phyloP scores from a whole-genome alignment of 164 flowering plant species.

The Stephania yunnanensis region DNA sequence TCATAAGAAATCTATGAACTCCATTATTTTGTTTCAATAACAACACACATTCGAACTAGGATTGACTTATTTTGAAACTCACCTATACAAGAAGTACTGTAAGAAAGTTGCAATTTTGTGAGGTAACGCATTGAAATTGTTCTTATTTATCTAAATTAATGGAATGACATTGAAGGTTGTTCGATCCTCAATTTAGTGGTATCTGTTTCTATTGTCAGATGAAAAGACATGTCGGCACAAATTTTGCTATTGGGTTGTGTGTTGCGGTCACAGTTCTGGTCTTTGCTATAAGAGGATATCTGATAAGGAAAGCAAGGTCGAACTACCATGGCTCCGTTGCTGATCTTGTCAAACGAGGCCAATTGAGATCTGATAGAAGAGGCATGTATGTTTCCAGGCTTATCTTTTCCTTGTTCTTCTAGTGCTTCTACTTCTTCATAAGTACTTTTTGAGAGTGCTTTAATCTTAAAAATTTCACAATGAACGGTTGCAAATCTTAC shows the following conservation, averaged over 20 bases:
- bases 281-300: conserved; percentile 40
- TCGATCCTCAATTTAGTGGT: not conserved
- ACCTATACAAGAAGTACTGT: no score
- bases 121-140: no score
- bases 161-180: not conserved
- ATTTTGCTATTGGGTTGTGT: conserved; percentile 41
- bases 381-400: conserved; percentile 82
- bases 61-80: no score
- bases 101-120: no score
- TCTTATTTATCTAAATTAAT: not conserved
- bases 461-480: not conserved
- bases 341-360: conserved; percentile 95
- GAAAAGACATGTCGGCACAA: conserved; percentile 26
- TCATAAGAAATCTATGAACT: no score
- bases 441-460: no score
- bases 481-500: no score
- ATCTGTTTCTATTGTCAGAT: conserved; percentile 32
- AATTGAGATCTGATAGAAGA: conserved; percentile 94
- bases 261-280: conserved; percentile 40
- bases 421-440: no score
- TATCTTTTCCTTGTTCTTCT: not conserved
- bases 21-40: no score
- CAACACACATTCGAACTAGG: no score
- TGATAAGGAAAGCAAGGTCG: conserved; percentile 37
- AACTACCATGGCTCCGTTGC: conserved; percentile 77